A percentile compares a stretch with the other conserved stretches of the same genome.
Conservation (phyloP, 2,329 filamentous ascomycete species). For the Gremmenia infestans region DNA sequence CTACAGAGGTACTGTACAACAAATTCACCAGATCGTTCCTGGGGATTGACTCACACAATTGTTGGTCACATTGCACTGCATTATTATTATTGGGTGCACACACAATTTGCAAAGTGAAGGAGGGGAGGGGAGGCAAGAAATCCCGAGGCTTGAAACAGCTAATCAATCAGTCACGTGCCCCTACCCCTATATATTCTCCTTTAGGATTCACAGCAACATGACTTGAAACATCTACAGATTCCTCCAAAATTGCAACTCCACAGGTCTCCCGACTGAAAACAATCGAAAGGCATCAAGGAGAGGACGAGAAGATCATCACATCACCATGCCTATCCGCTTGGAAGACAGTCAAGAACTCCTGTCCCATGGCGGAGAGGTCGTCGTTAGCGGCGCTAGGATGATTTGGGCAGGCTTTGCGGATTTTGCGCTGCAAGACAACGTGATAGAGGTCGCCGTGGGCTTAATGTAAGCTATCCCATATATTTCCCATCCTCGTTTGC, state of each 20-base stretch:
- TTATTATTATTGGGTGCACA: too few relatives aligned
- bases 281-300: neutral
- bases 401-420: conserved; percentile 62
- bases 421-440: conserved; percentile 70
- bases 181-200: neutral
- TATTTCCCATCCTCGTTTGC: neutral
- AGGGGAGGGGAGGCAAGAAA: too few relatives aligned
- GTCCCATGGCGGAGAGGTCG: conserved; percentile 21
- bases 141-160: neutral
- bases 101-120: too few relatives aligned
- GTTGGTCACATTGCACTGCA: too few relatives aligned
- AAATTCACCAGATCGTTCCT: too few relatives aligned
- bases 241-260: neutral
- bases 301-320: conserved; percentile 13
- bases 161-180: neutral
- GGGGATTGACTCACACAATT: too few relatives aligned
- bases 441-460: conserved; percentile 70
- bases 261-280: neutral
- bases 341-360: conserved; percentile 25
- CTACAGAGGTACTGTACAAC: too few relatives aligned
- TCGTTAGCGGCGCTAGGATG: conserved; percentile 34
- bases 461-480: conserved; percentile 51
- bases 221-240: neutral
- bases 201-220: neutral
- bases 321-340: conserved; percentile 9